These are phyloP conservation scores for Medicago ruthenica DNA, from an alignment of 306 rosid species.

Conservation along the genomic window DNA sequence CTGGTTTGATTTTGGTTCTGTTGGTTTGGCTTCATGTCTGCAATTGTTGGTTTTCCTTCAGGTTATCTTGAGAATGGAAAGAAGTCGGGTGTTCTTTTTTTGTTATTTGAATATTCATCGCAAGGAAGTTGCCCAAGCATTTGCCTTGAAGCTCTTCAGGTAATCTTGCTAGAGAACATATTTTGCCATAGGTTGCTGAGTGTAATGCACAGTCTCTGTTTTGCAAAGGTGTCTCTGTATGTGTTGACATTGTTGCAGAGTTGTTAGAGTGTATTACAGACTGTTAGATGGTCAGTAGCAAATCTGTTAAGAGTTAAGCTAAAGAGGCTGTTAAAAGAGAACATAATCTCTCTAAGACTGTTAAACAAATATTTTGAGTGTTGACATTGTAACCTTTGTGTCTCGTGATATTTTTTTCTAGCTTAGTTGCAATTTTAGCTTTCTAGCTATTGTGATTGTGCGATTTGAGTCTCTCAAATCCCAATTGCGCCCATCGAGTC, in stretches of 20 bases:
- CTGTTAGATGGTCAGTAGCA: slow-evolving; percentile 2
- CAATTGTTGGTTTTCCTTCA: slow-evolving; percentile 44
- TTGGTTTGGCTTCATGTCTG: slow-evolving; percentile 31
- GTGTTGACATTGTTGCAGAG: slow-evolving; percentile 8
- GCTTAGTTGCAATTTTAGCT: neutral
- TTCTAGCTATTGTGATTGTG: neutral
- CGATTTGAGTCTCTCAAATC: neutral
- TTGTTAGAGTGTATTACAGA: neutral
- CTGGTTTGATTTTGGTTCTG: neutral
- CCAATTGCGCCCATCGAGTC: neutral
- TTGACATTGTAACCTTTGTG: neutral
- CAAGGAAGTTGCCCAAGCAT: slow-evolving; percentile 62
- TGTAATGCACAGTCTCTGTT: slow-evolving; percentile 24
- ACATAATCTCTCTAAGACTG: neutral
- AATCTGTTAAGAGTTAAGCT: neutral
- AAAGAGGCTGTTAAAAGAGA: neutral
- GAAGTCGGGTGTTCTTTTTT: slow-evolving; percentile 66
- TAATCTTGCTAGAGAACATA: slow-evolving; percentile 42
- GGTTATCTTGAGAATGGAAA: slow-evolving; percentile 57
- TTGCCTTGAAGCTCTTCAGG: slow-evolving; percentile 98
- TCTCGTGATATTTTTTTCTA: neutral
- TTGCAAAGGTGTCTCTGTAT: slow-evolving; percentile 9
- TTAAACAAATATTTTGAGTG: neutral
- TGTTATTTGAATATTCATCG: slow-evolving; percentile 65
- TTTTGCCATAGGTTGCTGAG: slow-evolving; percentile 20